phyloP scores from a whole-genome alignment of 2,329 filamentous ascomycete species.

The Fusarium mangiferae region DNA sequence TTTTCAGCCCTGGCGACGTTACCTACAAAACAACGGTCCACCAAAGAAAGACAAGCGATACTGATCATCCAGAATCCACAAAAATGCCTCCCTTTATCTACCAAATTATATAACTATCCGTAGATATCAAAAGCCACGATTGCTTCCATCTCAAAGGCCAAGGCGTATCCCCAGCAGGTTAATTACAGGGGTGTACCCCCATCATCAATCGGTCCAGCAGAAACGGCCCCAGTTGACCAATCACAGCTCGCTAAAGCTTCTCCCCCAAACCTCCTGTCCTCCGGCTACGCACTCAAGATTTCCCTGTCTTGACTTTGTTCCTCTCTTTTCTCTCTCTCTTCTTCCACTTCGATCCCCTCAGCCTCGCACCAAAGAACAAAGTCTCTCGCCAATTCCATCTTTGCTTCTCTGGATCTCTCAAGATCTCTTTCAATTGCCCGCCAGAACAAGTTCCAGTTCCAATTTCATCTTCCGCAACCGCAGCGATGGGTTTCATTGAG shows the following conservation, averaged over 20 bases:
- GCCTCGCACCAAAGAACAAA: conserved; percentile 26
- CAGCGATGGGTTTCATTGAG: conserved; percentile 87
- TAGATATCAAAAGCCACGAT: conserved; percentile 30
- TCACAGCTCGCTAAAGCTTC: conserved; percentile 39
- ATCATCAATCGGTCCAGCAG: conserved; percentile 34
- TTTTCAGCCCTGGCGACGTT: neutral
- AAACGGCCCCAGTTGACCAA: conserved; percentile 33
- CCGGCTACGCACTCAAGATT: conserved; percentile 47
- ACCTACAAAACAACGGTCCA: neutral
- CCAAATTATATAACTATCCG: neutral
- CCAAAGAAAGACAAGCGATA: neutral
- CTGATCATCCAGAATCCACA: neutral
- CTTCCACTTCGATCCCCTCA: conserved; percentile 15
- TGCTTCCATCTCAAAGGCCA: conserved; percentile 3
- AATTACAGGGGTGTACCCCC: conserved; percentile 28
- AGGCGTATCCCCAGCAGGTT: conserved; percentile 34
- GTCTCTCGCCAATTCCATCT: conserved; percentile 13
- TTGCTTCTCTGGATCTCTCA: conserved; percentile 22
- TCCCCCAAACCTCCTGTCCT: conserved; percentile 46
- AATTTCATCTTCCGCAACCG: conserved; percentile 40
- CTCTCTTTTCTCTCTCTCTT: conserved; percentile 33
- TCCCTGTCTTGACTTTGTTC: conserved; percentile 40
- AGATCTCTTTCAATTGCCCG: conserved; percentile 28
- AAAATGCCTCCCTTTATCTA: neutral
- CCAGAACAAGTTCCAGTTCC: conserved; percentile 26